Evolutionary conservation across 2,329 filamentous ascomycete species (phyloP), one percentile per base, ranked within the genome.

Genomic region (Rhynchosporium agropyri): DNA sequence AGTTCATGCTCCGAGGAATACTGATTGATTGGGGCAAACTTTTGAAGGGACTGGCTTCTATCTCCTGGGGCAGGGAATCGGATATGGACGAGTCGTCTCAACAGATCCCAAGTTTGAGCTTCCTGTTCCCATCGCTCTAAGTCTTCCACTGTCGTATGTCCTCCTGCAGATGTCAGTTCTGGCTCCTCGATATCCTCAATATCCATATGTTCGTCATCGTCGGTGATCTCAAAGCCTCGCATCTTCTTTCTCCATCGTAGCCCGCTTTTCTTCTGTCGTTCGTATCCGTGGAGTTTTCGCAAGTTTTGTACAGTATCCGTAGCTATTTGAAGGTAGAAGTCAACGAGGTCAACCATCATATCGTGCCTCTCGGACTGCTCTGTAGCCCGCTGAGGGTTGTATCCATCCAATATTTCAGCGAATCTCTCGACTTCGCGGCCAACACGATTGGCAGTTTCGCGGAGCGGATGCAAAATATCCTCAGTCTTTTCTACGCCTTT

Each of bases 361-460:
- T 84, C 82, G 72, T 85, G 84, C 73, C 83, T 81, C 63, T 89
- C 85, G 36, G 81, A 74, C 55, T 67, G 77, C 66, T 65, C 79
- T 73, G 67, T 81, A 76, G 68, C 79, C 71, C 71, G 79, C 70
- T 75, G 81, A 69, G 71, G 87, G 77, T 79, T 83, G 75, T 92
- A 94, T 60, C 86, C 83, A 77, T 97, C 93, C 28, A 97, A 83
- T 58, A 86, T 85, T 73, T 90, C 89, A 43, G 93, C 92, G 74
- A 97, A 97, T 50, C 86, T 83, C 77, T 97, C 92, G 63, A 96
- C 91, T 76, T 97, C 92, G 65, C 88, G 86, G 57, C 90, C 89
- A 38, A 91, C 86, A 49, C 84, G 83, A 68, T 91, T 84, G 64
- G 86, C 86, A 69, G 87, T 85, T 67, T 84, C 81, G 74, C 85